A percentile compares a stretch with the other conserved stretches of the same genome.
phyloP scores from a whole-genome alignment of 2,329 filamentous ascomycete genomes.

The Nannizzia gypsea region DNA sequence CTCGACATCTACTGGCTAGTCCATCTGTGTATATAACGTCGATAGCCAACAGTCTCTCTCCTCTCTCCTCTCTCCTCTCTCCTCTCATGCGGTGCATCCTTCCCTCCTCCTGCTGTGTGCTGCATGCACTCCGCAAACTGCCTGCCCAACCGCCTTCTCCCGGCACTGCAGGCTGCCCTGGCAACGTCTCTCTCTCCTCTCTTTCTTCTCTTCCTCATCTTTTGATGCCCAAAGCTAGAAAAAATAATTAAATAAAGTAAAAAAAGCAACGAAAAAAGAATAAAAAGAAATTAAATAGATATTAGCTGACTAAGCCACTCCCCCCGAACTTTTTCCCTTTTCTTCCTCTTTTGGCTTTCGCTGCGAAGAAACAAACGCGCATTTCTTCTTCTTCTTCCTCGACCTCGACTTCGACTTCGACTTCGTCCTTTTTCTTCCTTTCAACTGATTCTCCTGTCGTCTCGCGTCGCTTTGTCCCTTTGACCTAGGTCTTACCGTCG shows the following conservation, averaged over 20 bases:
- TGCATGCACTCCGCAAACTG: background rate
- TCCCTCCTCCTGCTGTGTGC: background rate
- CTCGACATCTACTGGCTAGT: background rate
- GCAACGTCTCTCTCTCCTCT: background rate
- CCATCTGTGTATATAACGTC: background rate
- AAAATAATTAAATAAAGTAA: background rate
- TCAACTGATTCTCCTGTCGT: background rate
- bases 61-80: too few relatives aligned
- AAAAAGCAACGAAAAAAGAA: background rate
- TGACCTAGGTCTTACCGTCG: background rate
- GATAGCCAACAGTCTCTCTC: background rate
- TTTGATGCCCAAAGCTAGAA: background rate
- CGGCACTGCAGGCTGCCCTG: background rate
- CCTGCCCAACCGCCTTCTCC: background rate
- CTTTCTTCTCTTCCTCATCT: background rate
- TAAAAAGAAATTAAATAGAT: background rate
- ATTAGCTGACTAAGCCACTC: background rate
- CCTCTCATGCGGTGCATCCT: background rate
- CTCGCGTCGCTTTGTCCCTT: background rate
- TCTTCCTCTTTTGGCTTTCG: background rate
- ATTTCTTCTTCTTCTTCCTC: background rate
- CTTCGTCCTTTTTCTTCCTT: background rate
- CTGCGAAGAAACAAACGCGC: background rate
- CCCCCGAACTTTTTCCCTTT: background rate
- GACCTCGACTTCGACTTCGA: background rate